Evolutionary conservation across 305 asterid genomes (phyloP).

Genomic region (Fraxinus velutina): DNA sequence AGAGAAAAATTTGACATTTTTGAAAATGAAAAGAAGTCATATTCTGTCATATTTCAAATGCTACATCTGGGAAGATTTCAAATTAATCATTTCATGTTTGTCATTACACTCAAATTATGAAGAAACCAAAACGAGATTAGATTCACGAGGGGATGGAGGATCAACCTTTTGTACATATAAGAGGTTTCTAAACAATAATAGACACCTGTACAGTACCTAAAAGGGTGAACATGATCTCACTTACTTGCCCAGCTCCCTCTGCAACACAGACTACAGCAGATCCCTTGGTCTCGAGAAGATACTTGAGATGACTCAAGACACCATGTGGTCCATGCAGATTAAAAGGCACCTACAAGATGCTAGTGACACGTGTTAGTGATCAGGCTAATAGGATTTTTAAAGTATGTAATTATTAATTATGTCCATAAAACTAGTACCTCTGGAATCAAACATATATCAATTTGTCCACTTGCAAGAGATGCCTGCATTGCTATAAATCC

Average conservation of each 20-base stretch:
- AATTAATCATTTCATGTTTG: background rate
- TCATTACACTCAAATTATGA: background rate
- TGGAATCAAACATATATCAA: constrained; percentile 88
- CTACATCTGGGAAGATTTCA: background rate
- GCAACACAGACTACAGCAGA: constrained; percentile 93
- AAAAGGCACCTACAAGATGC: constrained; percentile 55
- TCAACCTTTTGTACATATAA: background rate
- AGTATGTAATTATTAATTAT: background rate
- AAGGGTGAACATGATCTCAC: constrained; percentile 18
- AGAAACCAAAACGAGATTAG: background rate
- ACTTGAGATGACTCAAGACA: constrained; percentile 70
- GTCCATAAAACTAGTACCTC: constrained; percentile 50
- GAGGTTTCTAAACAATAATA: background rate
- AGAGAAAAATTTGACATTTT: background rate
- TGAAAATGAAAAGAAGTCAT: background rate
- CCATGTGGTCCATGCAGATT: constrained; percentile 92
- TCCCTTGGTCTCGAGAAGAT: constrained; percentile 83
- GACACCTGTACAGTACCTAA: background rate
- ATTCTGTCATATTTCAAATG: background rate
- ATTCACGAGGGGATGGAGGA: background rate
- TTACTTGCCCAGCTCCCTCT: constrained; percentile 97
- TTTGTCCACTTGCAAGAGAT: constrained; percentile 96
- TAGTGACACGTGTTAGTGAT: constrained; percentile 17
- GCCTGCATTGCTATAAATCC: constrained; percentile 98
- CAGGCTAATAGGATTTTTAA: background rate